phyloP scores from a whole-genome alignment of 2,329 filamentous ascomycete genomes.

The Fusarium albosuccineum region DNA sequence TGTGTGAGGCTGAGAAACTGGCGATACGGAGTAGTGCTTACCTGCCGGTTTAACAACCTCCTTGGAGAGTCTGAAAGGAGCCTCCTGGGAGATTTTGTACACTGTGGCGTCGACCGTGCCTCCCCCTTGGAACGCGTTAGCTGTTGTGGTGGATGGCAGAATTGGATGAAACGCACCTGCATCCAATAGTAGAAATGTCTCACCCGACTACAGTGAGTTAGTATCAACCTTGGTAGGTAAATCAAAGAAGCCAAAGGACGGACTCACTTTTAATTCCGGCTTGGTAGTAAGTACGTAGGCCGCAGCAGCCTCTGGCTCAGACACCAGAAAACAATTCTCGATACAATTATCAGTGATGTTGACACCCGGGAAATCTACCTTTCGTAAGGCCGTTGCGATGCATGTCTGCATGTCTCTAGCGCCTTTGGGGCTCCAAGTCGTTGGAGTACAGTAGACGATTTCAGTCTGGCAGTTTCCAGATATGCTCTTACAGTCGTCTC shows the following conservation, averaged over 20 bases:
- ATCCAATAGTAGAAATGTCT: conserved; percentile 7
- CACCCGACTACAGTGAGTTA: neutral
- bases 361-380: conserved; percentile 2
- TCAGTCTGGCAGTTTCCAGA: neutral
- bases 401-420: conserved; percentile 12
- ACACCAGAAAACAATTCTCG: conserved; percentile 7
- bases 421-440: conserved; percentile 1
- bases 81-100: neutral
- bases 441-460: conserved; percentile 11
- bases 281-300: neutral
- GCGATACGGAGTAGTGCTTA: neutral
- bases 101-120: conserved; percentile 3
- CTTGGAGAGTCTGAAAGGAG: neutral
- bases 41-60: neutral
- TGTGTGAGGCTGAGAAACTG: neutral
- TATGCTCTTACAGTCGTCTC: neutral
- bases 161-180: neutral
- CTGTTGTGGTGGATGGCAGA: accelerated
- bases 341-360: neutral
- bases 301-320: conserved; percentile 19
- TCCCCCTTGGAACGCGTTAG: neutral
- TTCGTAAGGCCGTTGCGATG: neutral
- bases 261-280: neutral
- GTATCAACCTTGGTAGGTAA: neutral
- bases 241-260: neutral